Evolutionary conservation across 768 basidiomycete genomes (phyloP).

Genomic region (Panellus pusillus): DNA sequence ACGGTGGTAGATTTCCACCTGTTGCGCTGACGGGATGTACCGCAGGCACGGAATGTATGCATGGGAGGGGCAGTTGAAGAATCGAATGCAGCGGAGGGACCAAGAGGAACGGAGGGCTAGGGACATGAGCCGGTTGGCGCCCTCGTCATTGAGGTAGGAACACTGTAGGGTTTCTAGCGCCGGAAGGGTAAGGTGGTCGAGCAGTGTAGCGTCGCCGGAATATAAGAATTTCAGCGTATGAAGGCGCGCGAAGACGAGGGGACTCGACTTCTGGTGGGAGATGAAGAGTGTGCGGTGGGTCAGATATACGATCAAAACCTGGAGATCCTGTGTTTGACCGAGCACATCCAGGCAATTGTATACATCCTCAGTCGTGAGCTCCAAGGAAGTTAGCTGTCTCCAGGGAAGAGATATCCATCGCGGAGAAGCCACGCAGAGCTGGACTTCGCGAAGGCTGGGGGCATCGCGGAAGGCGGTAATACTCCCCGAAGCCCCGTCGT

Average conservation of each 20-base stretch:
- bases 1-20: neutral
- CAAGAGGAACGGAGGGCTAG: neutral
- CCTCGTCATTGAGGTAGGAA: neutral
- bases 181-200: conserved; percentile 4
- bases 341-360: neutral
- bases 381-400: conserved; percentile 6
- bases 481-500: neutral
- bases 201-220: neutral
- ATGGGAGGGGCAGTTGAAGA: neutral
- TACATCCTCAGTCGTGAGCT: neutral
- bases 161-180: neutral
- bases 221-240: neutral
- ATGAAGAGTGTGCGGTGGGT: too few species aligned
- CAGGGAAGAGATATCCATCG: conserved; percentile 4
- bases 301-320: neutral
- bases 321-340: neutral
- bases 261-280: neutral
- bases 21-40: neutral
- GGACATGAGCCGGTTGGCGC: neutral
- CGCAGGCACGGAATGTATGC: neutral
- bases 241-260: neutral
- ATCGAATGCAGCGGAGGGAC: neutral
- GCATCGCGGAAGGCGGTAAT: neutral
- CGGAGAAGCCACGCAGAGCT: neutral
- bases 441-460: conserved; percentile 4